A percentile compares a stretch with the other conserved stretches of the same genome.
Conservation (phyloP, 176 grass and related monocot genomes). For the Musa troglodytarum region DNA sequence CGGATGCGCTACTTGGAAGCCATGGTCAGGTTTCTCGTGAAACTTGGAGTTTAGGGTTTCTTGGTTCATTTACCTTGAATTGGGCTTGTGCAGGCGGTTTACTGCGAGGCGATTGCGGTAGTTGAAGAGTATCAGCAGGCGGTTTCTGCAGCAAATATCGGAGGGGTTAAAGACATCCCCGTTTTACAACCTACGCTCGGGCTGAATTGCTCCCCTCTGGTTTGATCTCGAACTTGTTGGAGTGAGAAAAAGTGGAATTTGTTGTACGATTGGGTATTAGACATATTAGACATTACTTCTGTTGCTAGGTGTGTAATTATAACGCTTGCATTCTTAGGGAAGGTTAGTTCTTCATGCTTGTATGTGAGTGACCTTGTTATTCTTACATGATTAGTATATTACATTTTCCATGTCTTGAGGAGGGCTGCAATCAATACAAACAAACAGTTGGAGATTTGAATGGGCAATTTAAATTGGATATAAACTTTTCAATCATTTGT, state of each 20-base stretch:
- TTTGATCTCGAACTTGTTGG: not conserved
- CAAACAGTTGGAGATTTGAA: not conserved
- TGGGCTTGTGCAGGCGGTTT: constrained; percentile 48
- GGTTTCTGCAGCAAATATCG: constrained; percentile 28
- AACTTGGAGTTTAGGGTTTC: constrained; percentile 10
- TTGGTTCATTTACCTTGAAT: not conserved
- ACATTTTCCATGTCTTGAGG: no score
- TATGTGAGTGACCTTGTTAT: no score
- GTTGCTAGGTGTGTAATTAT: not conserved
- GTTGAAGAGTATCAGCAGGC: constrained; percentile 86
- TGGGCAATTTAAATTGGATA: no score
- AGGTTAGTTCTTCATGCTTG: not conserved
- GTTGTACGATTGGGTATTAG: not conserved
- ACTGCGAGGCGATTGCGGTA: constrained; percentile 71
- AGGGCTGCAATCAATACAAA: not conserved
- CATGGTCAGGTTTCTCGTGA: constrained; percentile 41
- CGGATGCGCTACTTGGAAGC: constrained; percentile 74
- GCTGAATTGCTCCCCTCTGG: constrained; percentile 73
- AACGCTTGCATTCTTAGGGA: not conserved
- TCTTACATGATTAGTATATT: no score
- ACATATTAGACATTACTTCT: not conserved
- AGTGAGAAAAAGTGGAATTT: not conserved
- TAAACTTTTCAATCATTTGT: no score
- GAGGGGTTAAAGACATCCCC: constrained; percentile 37
- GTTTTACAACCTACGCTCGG: constrained; percentile 32